Conservation (phyloP, 2,329 filamentous ascomycete species). For the Alternaria metachromatica region DNA sequence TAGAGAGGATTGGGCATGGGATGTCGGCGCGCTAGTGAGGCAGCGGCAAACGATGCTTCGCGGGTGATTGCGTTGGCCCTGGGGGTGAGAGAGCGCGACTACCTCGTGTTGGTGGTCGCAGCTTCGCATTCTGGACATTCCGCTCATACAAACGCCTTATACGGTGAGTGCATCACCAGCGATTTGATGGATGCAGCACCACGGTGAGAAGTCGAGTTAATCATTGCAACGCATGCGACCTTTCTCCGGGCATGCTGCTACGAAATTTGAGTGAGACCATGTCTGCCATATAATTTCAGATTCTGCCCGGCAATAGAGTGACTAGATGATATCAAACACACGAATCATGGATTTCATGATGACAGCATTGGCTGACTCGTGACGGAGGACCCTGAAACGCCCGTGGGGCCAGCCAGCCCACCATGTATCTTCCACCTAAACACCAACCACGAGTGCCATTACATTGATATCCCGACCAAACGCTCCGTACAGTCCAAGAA, state of each 20-base stretch:
- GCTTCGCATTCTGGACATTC: background rate
- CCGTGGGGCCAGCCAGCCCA: slow-evolving; percentile 6
- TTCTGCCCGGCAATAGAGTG: background rate
- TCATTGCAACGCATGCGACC: background rate
- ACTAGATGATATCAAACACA: background rate
- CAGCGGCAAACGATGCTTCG: background rate
- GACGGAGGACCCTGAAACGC: slow-evolving; percentile 19
- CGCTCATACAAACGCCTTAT: background rate
- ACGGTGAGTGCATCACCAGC: background rate
- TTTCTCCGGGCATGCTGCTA: background rate
- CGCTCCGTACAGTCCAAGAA: background rate
- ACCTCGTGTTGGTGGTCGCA: background rate
- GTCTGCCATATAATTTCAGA: background rate
- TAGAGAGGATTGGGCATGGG: background rate
- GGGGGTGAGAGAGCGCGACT: slow-evolving; percentile 10
- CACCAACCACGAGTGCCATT: background rate
- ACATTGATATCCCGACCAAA: slow-evolving; percentile 7
- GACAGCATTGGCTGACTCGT: slow-evolving; percentile 23
- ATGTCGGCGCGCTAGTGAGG: background rate
- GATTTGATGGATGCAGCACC: background rate
- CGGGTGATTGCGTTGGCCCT: background rate
- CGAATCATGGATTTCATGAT: slow-evolving; percentile 13
- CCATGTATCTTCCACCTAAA: slow-evolving; percentile 8
- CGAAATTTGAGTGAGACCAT: background rate
- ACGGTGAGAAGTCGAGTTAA: background rate